These are phyloP conservation scores for Trichoderma sp. DNA, from an alignment of 2,329 filamentous ascomycete genomes.

Conservation along the genomic window DNA sequence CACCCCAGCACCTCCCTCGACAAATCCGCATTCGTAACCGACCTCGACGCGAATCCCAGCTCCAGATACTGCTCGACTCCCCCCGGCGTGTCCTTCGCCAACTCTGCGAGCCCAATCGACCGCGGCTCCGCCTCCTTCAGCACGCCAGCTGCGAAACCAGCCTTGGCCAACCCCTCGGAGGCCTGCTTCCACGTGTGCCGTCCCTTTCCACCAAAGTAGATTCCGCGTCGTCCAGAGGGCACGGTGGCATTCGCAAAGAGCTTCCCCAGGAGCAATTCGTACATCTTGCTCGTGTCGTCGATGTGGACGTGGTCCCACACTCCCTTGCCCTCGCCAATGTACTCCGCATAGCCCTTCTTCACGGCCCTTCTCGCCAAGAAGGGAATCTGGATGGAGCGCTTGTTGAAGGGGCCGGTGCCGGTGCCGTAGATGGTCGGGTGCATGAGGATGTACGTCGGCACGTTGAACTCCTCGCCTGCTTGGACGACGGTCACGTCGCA, in stretches of 20 bases:
- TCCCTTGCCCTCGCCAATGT: slow-evolving; percentile 43
- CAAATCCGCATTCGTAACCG: slow-evolving; percentile 35
- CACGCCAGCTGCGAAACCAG: slow-evolving; percentile 37
- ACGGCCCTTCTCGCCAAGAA: slow-evolving; percentile 39
- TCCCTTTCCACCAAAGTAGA: slow-evolving; percentile 48
- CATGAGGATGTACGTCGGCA: slow-evolving; percentile 52
- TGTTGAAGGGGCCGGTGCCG: slow-evolving; percentile 48
- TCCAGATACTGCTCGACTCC: slow-evolving; percentile 36
- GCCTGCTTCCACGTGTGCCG: slow-evolving; percentile 46
- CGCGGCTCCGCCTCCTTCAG: slow-evolving; percentile 38
- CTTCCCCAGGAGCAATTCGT: slow-evolving; percentile 42
- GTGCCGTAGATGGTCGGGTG: slow-evolving; percentile 51
- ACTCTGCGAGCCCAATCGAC: slow-evolving; percentile 38
- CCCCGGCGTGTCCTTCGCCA: slow-evolving; percentile 27
- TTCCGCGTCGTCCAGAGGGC: slow-evolving; percentile 43
- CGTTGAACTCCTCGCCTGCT: slow-evolving; percentile 42
- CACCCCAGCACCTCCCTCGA: slow-evolving; percentile 37
- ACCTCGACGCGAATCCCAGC: slow-evolving; percentile 38
- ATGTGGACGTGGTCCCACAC: slow-evolving; percentile 51
- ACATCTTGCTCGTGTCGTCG: slow-evolving; percentile 47
- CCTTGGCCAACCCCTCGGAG: slow-evolving; percentile 41
- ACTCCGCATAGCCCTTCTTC: slow-evolving; percentile 30
- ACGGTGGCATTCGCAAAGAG: slow-evolving; percentile 40
- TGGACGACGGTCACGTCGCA: slow-evolving; percentile 49
- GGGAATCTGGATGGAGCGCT: slow-evolving; percentile 44